Percentiles rank a stretch among this genome's conserved stretches.
phyloP scores from a whole-genome alignment of 768 basidiomycete genomes.

The Sporobolomyces roseus region DNA sequence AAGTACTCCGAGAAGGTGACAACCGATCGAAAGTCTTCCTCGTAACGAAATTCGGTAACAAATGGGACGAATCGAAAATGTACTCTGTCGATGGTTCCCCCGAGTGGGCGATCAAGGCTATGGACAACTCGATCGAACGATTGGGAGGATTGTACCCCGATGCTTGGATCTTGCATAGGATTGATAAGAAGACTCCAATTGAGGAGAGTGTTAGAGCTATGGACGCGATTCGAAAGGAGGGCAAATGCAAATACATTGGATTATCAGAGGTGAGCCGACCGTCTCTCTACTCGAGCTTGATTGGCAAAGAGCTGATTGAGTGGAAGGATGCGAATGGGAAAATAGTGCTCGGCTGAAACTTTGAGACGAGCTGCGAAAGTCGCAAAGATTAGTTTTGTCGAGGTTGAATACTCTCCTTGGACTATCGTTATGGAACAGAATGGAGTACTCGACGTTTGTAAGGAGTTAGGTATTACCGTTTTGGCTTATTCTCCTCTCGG shows the following conservation, averaged over 20 bases:
- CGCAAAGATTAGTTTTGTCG: constrained; percentile 57
- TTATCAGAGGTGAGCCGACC: constrained; percentile 58
- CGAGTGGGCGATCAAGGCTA: background rate
- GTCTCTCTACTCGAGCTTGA: too few species aligned
- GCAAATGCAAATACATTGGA: constrained; percentile 61
- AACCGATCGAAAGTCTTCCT: constrained; percentile 25
- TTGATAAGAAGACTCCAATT: constrained; percentile 30
- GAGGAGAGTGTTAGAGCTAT: constrained; percentile 50
- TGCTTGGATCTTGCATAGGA: constrained; percentile 20
- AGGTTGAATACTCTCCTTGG: constrained; percentile 56
- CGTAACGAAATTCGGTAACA: constrained; percentile 19
- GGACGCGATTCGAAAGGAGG: constrained; percentile 56
- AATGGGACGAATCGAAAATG: background rate
- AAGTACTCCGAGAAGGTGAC: constrained; percentile 27
- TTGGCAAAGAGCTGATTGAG: too few species aligned
- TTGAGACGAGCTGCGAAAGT: constrained; percentile 53
- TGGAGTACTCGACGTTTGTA: constrained; percentile 49
- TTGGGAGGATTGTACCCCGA: constrained; percentile 19
- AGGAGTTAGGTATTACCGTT: constrained; percentile 49
- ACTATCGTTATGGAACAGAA: constrained; percentile 36
- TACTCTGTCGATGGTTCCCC: constrained; percentile 10
- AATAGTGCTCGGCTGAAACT: constrained; percentile 49
- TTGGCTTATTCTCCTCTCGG: constrained; percentile 49
- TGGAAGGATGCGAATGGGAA: too few species aligned
- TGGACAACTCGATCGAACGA: constrained; percentile 9